Conservation (phyloP, 371 early-diverging fungal genomes). For the Gilbertella persicaria region DNA sequence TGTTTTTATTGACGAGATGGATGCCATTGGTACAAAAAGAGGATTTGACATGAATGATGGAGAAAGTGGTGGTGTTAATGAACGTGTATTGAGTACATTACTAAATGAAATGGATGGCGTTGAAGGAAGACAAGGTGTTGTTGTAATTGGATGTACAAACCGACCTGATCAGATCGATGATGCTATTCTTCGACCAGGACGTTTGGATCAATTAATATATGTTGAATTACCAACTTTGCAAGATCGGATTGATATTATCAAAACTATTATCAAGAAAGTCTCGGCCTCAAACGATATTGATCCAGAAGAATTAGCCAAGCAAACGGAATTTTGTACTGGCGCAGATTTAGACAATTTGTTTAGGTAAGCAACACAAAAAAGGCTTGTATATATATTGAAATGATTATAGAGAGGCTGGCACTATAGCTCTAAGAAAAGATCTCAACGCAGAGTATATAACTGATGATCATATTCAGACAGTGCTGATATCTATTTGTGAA, state of each 20-base stretch:
- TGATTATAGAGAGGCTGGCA: constrained; percentile 55
- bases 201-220: constrained; percentile 73
- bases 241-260: constrained; percentile 59
- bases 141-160: constrained; percentile 84
- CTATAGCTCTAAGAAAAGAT: constrained; percentile 49
- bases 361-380: constrained; percentile 33
- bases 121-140: constrained; percentile 68
- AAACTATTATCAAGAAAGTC: constrained; percentile 24
- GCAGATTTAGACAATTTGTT: constrained; percentile 65
- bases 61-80: constrained; percentile 73
- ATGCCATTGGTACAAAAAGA: constrained; percentile 80
- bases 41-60: constrained; percentile 45
- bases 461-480: constrained; percentile 19
- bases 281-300: constrained; percentile 36
- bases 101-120: constrained; percentile 86
- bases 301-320: constrained; percentile 34
- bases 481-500: constrained; percentile 26
- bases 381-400: neutral
- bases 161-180: constrained; percentile 81
- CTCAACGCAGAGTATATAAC: constrained; percentile 22
- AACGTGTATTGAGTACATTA: constrained; percentile 73
- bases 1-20: constrained; percentile 91
- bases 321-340: constrained; percentile 59
- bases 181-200: constrained; percentile 85
- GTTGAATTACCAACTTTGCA: constrained; percentile 60